Evolutionary conservation across 2,329 filamentous ascomycete genomes (phyloP).

Genomic region (Talaromyces sp.): DNA sequence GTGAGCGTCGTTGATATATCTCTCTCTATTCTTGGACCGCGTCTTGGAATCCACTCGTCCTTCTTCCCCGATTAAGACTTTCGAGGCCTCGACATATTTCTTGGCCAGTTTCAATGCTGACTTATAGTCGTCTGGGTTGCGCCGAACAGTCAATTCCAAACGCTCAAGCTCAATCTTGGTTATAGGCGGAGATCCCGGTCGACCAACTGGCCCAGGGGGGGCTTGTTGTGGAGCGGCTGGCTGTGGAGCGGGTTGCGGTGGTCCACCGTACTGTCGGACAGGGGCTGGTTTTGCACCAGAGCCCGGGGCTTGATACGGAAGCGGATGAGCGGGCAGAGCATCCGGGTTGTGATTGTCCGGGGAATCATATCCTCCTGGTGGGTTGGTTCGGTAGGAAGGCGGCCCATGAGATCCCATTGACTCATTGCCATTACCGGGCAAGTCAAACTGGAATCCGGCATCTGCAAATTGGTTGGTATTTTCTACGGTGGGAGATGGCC

Average conservation of each 20-base stretch:
- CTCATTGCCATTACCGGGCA: slow-evolving; percentile 43
- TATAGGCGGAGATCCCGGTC: slow-evolving; percentile 52
- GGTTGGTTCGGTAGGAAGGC: background rate
- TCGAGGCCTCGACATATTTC: slow-evolving; percentile 78
- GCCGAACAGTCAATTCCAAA: slow-evolving; percentile 64
- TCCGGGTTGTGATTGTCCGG: slow-evolving; percentile 39
- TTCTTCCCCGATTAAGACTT: slow-evolving; percentile 71
- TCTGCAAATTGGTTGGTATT: slow-evolving; percentile 43
- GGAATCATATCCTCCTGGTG: background rate
- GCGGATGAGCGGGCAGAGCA: slow-evolving; percentile 52
- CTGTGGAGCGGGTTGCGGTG: slow-evolving; percentile 29
- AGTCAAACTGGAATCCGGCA: slow-evolving; percentile 67
- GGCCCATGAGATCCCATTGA: slow-evolving; percentile 7
- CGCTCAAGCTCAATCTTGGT: slow-evolving; percentile 74
- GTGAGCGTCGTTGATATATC: slow-evolving; percentile 78
- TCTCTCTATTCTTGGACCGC: slow-evolving; percentile 65
- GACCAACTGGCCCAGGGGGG: slow-evolving; percentile 14
- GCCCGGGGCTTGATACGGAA: slow-evolving; percentile 46
- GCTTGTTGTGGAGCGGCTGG: slow-evolving; percentile 20
- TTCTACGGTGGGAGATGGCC: slow-evolving; percentile 33
- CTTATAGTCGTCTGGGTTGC: slow-evolving; percentile 67
- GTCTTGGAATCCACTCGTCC: slow-evolving; percentile 64
- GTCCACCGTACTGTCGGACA: slow-evolving; percentile 47
- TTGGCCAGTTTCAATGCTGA: slow-evolving; percentile 72
- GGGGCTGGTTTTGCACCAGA: slow-evolving; percentile 42